These are phyloP conservation scores for Aspergillus nomiae DNA, from an alignment of 2,329 filamentous ascomycete species.

Conservation along the genomic window DNA sequence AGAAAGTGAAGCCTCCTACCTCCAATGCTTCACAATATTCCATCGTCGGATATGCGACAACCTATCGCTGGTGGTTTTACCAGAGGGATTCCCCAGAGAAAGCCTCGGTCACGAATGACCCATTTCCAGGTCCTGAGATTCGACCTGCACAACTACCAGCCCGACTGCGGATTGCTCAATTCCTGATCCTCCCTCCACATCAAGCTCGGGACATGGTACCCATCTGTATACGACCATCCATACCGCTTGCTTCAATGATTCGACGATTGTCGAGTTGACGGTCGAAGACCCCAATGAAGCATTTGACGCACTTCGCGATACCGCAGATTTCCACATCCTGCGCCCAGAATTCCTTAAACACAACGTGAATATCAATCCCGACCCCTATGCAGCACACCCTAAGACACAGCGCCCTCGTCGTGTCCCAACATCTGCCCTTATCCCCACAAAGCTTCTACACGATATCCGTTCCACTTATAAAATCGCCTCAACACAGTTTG, in stretches of 20 bases:
- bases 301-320: conserved; percentile 67
- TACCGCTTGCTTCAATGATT: conserved; percentile 64
- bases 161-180: conserved; percentile 87
- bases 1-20: conserved; percentile 50
- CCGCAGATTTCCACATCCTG: conserved; percentile 61
- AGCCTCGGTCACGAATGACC: conserved; percentile 45
- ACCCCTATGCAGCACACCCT: conserved; percentile 39
- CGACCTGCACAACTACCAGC: conserved; percentile 67
- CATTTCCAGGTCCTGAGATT: conserved; percentile 46
- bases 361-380: conserved; percentile 50
- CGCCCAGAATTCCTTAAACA: conserved; percentile 53
- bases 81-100: conserved; percentile 41
- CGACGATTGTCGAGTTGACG: conserved; percentile 77
- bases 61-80: conserved; percentile 78
- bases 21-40: conserved; percentile 65
- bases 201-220: conserved; percentile 77
- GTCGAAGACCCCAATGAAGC: conserved; percentile 86
- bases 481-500: conserved; percentile 63
- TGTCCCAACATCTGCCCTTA: conserved; percentile 55
- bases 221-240: conserved; percentile 82
- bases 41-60: conserved; percentile 86
- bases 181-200: conserved; percentile 85
- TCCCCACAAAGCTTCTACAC: conserved; percentile 54
- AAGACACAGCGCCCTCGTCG: conserved; percentile 39
- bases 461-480: conserved; percentile 57